These are phyloP conservation scores for Bimuria novae-zelandiae DNA, from an alignment of 2,329 filamentous ascomycete genomes.

Conservation along the genomic window DNA sequence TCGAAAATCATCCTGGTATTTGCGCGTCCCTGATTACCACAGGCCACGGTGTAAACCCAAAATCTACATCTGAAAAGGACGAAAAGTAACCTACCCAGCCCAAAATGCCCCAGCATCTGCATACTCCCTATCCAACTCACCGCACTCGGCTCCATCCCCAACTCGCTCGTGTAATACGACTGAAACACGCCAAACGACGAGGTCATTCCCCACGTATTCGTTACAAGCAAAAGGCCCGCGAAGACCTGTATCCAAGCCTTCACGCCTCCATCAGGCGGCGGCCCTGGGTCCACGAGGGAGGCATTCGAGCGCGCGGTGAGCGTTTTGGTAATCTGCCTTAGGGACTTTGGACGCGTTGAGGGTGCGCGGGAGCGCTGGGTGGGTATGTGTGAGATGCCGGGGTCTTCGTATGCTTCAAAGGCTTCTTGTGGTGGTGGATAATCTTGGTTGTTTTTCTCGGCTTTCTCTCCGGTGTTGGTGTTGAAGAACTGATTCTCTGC, in stretches of 20 bases:
- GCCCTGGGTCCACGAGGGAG: conserved; percentile 40
- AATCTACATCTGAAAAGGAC: too few relatives aligned
- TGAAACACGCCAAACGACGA: conserved; percentile 30
- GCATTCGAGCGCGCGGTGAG: conserved; percentile 41
- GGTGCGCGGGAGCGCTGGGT: conserved; percentile 19
- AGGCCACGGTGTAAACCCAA: too few relatives aligned
- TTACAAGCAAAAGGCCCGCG: conserved; percentile 42
- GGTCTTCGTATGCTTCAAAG: conserved; percentile 7
- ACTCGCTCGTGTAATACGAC: conserved; percentile 25
- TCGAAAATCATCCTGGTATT: too few relatives aligned
- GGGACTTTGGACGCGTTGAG: conserved; percentile 12
- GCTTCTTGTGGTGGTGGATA: conserved; percentile 9
- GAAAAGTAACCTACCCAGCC: conserved; percentile 6
- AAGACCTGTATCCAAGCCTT: conserved; percentile 45
- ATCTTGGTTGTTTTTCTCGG: background rate
- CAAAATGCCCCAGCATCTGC: conserved; percentile 53
- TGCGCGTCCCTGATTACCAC: too few relatives aligned
- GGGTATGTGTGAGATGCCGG: conserved; percentile 19
- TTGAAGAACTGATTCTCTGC: background rate
- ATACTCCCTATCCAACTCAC: conserved; percentile 56
- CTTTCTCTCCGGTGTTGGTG: background rate
- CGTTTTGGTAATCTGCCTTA: conserved; percentile 27
- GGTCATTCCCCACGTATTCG: conserved; percentile 14
- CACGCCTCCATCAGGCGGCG: conserved; percentile 45
- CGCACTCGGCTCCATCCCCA: conserved; percentile 39